Conservation (phyloP, 2,329 filamentous ascomycete genomes). For the Remersonia thermophila region DNA sequence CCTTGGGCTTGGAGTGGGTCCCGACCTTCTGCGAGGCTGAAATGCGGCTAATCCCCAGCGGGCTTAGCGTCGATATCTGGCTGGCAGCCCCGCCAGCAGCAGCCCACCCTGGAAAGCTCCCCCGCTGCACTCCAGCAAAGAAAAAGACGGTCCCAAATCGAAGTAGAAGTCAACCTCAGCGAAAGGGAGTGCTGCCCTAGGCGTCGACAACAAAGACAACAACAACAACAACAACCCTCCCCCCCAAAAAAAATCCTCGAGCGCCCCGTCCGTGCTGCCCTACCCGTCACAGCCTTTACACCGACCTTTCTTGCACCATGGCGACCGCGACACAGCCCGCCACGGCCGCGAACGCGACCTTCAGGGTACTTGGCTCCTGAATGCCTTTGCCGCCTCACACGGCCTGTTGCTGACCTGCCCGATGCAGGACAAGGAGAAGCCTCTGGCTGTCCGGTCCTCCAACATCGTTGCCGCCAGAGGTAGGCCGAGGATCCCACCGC, state of each 20-base stretch:
- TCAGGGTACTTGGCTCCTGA: conserved; percentile 35
- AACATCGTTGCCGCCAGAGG: conserved; percentile 97
- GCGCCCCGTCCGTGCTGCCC: no score
- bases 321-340: conserved; percentile 32
- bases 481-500: conserved; percentile 27
- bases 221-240: no score
- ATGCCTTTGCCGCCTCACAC: no score
- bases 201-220: neutral
- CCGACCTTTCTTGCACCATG: conserved; percentile 24
- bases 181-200: neutral
- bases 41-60: conserved; percentile 9
- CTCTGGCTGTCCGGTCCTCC: conserved; percentile 84
- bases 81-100: conserved; percentile 5
- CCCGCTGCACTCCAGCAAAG: neutral
- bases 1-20: conserved; percentile 15
- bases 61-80: conserved; percentile 8
- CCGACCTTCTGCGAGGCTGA: conserved; percentile 16
- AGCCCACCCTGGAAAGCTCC: neutral
- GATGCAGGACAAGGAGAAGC: conserved; percentile 82
- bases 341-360: conserved; percentile 39
- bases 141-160: no score
- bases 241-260: no score
- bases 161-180: neutral
- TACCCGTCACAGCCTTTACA: no score
- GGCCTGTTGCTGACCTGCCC: conserved; percentile 20